Evolutionary conservation across 1,284 basidiomycete genomes (phyloP).

Genomic region (Rhodofomes roseus): DNA sequence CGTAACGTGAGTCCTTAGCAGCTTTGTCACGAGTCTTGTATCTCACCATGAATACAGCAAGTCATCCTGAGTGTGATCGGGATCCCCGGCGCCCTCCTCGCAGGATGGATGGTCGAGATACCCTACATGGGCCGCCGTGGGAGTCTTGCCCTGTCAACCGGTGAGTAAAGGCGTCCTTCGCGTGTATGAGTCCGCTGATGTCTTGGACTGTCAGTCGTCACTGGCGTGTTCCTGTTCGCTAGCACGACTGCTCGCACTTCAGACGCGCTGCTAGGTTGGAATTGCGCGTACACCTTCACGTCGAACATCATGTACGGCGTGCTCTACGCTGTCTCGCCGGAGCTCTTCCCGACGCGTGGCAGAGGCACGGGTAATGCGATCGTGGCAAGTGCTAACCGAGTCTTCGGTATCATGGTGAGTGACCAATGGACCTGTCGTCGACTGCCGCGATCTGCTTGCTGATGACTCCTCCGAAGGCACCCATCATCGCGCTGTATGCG

Average conservation of each 20-base stretch:
- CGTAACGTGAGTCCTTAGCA: slow-evolving; percentile 47
- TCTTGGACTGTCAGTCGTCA: slow-evolving; percentile 40
- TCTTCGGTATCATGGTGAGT: slow-evolving; percentile 61
- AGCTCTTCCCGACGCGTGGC: slow-evolving; percentile 69
- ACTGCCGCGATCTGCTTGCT: background rate
- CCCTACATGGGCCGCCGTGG: slow-evolving; percentile 59
- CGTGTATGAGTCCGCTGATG: background rate
- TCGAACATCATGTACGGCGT: slow-evolving; percentile 75
- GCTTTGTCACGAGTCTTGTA: background rate
- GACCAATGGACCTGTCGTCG: background rate
- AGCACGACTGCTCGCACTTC: slow-evolving; percentile 64
- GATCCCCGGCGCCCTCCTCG: slow-evolving; percentile 62
- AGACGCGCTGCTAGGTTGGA: slow-evolving; percentile 66
- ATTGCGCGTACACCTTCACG: slow-evolving; percentile 63
- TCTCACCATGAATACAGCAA: slow-evolving; percentile 36
- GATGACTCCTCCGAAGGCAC: slow-evolving; percentile 38
- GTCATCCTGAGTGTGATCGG: slow-evolving; percentile 68
- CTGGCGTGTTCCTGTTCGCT: slow-evolving; percentile 66
- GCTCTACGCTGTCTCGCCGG: slow-evolving; percentile 62
- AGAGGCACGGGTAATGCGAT: slow-evolving; percentile 73
- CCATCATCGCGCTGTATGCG: slow-evolving; percentile 63
- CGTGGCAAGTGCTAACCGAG: slow-evolving; percentile 52
- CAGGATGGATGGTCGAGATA: slow-evolving; percentile 57
- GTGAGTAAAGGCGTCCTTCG: slow-evolving; percentile 25
- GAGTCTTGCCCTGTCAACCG: slow-evolving; percentile 56